phyloP scores from a whole-genome alignment of 1,139 yeast species.

The Keqinozyma sinolaborantium region DNA sequence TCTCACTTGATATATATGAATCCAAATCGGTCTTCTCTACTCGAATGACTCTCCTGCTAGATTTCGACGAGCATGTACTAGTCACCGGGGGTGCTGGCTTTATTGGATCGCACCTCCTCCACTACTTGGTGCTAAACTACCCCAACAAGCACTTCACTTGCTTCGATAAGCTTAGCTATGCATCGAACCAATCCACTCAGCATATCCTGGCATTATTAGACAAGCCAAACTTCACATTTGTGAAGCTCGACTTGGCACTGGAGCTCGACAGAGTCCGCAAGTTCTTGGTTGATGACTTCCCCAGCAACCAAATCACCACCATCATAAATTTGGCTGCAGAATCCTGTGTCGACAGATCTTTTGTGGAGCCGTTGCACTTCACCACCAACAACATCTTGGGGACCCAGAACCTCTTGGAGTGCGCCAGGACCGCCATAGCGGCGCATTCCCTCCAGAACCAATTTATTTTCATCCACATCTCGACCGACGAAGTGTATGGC shows the following conservation, averaged over 20 bases:
- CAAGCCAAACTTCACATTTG: conserved; percentile 18
- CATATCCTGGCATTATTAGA: conserved; percentile 11
- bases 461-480: conserved; percentile 40
- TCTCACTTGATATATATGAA: too few species aligned
- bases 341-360: conserved; percentile 55
- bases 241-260: conserved; percentile 36
- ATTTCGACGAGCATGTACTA: conserved; percentile 22
- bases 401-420: conserved; percentile 50
- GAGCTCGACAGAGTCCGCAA: conserved; percentile 14
- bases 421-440: conserved; percentile 19
- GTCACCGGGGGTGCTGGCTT: conserved; percentile 64
- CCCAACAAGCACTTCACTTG: conserved; percentile 42
- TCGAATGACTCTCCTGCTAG: too few species aligned
- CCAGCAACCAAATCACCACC: conserved; percentile 21
- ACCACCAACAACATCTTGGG: conserved; percentile 47
- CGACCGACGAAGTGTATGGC: conserved; percentile 65
- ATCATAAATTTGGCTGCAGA: conserved; percentile 58
- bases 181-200: conserved; percentile 12
- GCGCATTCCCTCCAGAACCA: conserved; percentile 5
- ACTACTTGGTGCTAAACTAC: conserved; percentile 32
- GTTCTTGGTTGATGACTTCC: conserved; percentile 10
- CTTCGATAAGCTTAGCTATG: conserved; percentile 46
- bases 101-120: conserved; percentile 50
- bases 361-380: conserved; percentile 42
- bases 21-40: too few species aligned